Evolutionary conservation across 169 alveolate species (phyloP).

Genomic region (Plasmodium vivax): DNA sequence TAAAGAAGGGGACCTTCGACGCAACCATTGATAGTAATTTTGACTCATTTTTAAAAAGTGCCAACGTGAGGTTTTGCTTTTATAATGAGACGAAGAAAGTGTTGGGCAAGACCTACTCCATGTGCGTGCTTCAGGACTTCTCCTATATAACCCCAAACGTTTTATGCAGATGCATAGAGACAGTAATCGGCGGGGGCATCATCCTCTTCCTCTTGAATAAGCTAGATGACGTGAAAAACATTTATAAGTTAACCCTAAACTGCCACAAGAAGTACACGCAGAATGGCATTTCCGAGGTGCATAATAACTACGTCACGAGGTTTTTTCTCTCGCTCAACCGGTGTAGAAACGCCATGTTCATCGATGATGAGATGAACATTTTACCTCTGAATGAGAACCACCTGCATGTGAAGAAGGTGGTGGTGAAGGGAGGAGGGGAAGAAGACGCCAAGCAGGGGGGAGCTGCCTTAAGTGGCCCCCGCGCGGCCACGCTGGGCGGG

Average conservation of each 20-base stretch:
- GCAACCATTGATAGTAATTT: conserved; percentile 96
- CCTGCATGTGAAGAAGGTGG: conserved; percentile 27
- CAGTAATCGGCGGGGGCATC: conserved; percentile 99
- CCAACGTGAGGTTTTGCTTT: conserved; percentile 97
- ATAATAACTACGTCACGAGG: conserved; percentile 96
- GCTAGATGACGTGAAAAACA: conserved; percentile 87
- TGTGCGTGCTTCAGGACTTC: conserved; percentile 97
- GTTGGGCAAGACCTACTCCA: conserved; percentile 97
- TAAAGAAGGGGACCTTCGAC: conserved; percentile 94
- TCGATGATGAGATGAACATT: conserved; percentile 99
- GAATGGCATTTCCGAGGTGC: conserved; percentile 87
- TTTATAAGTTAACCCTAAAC: conserved; percentile 95
- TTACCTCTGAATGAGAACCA: conserved; percentile 92
- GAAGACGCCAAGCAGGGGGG: not conserved
- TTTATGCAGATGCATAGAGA: conserved; percentile 99
- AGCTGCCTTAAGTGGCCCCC: not conserved
- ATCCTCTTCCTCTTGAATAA: conserved; percentile 92
- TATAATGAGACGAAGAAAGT: conserved; percentile 96
- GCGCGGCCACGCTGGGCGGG: conserved; percentile 54
- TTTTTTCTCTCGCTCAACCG: conserved; percentile 88
- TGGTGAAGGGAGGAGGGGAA: not conserved
- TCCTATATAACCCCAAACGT: conserved; percentile 99
- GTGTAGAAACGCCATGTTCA: conserved; percentile 93
- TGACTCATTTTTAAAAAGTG: conserved; percentile 94
- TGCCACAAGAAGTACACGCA: conserved; percentile 94